A percentile compares a stretch with the other conserved stretches of the same genome.
Conservation (phyloP, 2,329 filamentous ascomycete species). For the Claviceps spartinae region DNA sequence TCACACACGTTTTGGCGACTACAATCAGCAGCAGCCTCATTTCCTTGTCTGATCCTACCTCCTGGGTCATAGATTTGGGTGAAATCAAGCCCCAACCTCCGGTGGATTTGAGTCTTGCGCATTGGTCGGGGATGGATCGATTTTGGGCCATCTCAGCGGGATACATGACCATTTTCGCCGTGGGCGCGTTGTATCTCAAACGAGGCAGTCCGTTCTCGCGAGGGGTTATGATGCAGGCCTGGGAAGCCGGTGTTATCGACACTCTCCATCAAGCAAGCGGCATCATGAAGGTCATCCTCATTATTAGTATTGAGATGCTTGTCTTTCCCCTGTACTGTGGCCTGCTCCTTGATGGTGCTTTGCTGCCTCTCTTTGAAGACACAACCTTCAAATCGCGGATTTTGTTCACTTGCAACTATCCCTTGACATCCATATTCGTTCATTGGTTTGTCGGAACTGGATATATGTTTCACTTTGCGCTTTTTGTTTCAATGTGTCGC, state of each 20-base stretch:
- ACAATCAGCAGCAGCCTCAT: conserved; percentile 11
- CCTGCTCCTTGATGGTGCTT: conserved; percentile 71
- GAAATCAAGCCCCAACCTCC: conserved; percentile 23
- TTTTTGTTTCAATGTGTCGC: conserved; percentile 97
- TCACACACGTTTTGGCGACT: conserved; percentile 7
- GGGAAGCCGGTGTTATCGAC: conserved; percentile 70
- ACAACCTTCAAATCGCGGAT: conserved; percentile 66
- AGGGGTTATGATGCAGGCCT: conserved; percentile 40
- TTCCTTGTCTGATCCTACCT: conserved; percentile 31
- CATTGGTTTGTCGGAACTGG: conserved; percentile 98
- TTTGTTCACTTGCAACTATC: conserved; percentile 63
- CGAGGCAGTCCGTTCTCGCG: conserved; percentile 55
- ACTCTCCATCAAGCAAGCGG: conserved; percentile 84
- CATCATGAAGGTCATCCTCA: conserved; percentile 93
- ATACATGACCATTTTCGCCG: conserved; percentile 61
- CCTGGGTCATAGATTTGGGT: conserved; percentile 46
- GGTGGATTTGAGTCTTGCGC: conserved; percentile 45
- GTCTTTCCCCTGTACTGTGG: conserved; percentile 94
- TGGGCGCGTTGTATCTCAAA: conserved; percentile 68
- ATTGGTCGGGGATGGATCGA: conserved; percentile 54
- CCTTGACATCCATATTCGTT: conserved; percentile 84
- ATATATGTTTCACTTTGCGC: conserved; percentile 99
- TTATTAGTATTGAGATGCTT: conserved; percentile 98
- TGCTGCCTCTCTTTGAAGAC: conserved; percentile 77
- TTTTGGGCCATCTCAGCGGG: conserved; percentile 65